Percentiles rank a stretch among this genome's conserved stretches.
Evolutionary conservation across 106 monocot genomes (phyloP).

Genomic region (Dioscorea dumetorum): DNA sequence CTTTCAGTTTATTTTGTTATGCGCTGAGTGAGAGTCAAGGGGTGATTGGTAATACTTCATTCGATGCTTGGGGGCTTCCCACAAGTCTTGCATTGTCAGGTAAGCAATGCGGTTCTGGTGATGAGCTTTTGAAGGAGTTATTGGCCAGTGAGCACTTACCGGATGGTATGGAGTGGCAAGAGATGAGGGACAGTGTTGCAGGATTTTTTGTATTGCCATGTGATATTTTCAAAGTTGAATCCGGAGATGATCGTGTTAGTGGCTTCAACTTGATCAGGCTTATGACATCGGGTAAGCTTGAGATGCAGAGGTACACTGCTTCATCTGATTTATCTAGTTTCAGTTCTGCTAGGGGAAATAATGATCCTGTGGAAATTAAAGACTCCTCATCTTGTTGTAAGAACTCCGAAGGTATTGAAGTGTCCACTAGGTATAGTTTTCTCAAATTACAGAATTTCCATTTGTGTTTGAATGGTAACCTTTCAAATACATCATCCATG

Average conservation of each 20-base stretch:
- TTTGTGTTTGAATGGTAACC: slow-evolving; percentile 49
- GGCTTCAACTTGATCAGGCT: slow-evolving; percentile 61
- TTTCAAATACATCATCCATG: slow-evolving; percentile 19
- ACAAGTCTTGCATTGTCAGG: slow-evolving; percentile 46
- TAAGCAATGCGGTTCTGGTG: slow-evolving; percentile 9
- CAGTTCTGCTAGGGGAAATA: background rate
- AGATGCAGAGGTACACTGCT: slow-evolving; percentile 53
- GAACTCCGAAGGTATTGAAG: slow-evolving; percentile 7
- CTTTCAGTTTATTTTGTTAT: slow-evolving; percentile 65
- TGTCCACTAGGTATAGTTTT: slow-evolving; percentile 8
- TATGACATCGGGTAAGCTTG: slow-evolving; percentile 67
- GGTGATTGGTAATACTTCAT: slow-evolving; percentile 3
- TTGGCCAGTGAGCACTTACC: slow-evolving; percentile 10
- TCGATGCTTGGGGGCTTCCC: slow-evolving; percentile 82
- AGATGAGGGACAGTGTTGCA: slow-evolving; percentile 34
- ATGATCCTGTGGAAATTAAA: slow-evolving; percentile 1
- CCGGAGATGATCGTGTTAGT: slow-evolving; percentile 5
- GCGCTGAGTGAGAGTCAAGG: slow-evolving; percentile 28
- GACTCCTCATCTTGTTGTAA: background rate
- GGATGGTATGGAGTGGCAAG: background rate
- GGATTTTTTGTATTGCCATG: slow-evolving; percentile 56
- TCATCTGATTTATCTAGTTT: slow-evolving; percentile 10
- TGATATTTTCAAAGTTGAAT: slow-evolving; percentile 7
- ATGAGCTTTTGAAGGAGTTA: slow-evolving; percentile 27
- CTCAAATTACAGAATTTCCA: slow-evolving; percentile 40